A percentile compares a stretch with the other conserved stretches of the same genome.
Evolutionary conservation across 2,329 filamentous ascomycete genomes (phyloP).

Genomic region (Colletotrichum musae): DNA sequence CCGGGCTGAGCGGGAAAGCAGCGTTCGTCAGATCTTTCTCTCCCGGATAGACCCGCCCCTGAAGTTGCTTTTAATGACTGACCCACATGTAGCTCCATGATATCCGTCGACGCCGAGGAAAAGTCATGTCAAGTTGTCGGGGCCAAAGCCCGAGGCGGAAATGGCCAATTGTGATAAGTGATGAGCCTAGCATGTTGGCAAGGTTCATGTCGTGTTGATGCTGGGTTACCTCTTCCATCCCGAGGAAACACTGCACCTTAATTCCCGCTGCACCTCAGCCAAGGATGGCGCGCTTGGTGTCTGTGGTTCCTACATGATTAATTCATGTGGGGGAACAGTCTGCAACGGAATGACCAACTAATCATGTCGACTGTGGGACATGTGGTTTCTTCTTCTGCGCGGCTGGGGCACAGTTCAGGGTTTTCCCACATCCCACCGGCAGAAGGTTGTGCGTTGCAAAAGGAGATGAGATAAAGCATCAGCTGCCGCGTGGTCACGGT

Average conservation of each 20-base stretch:
- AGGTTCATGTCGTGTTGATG: slow-evolving; percentile 4
- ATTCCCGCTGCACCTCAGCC: too few species aligned
- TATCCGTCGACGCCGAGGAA: slow-evolving; percentile 4
- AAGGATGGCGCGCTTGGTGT: too few species aligned
- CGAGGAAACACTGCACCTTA: too few species aligned
- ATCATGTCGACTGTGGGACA: too few species aligned
- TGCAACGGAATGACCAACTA: too few species aligned
- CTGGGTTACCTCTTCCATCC: neutral
- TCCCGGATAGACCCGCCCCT: slow-evolving; percentile 9
- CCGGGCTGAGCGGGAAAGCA: neutral
- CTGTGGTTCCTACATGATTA: too few species aligned
- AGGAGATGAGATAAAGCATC: neutral
- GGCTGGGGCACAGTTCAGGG: neutral
- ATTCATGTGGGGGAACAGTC: too few species aligned
- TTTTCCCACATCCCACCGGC: too few species aligned
- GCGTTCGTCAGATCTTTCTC: slow-evolving; percentile 2
- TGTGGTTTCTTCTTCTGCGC: neutral
- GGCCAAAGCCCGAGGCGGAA: neutral
- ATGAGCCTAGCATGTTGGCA: neutral
- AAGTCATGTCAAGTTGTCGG: neutral
- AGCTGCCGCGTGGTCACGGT: neutral
- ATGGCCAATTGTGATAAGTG: neutral
- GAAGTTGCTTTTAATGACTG: neutral
- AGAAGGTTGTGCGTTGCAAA: neutral
- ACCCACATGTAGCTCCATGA: neutral